Conservation (phyloP, 768 basidiomycete genomes). For the Trametes punicea region DNA sequence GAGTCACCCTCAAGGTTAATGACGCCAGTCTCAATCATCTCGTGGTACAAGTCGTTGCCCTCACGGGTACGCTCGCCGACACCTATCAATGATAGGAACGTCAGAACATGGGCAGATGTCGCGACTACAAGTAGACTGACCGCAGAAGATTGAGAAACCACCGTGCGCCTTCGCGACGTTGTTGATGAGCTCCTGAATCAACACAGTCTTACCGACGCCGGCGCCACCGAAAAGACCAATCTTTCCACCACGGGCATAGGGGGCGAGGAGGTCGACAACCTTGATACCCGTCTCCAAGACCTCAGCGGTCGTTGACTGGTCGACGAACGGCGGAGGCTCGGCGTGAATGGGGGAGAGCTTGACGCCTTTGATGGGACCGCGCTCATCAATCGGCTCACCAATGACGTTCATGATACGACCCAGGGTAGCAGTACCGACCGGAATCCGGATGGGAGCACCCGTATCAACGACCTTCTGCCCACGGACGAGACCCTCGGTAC, state of each 20-base stretch:
- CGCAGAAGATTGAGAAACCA: slow-evolving; percentile 99
- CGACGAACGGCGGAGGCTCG: slow-evolving; percentile 95
- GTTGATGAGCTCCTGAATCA: slow-evolving; percentile 99
- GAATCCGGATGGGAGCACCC: slow-evolving; percentile 93
- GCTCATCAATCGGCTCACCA: slow-evolving; percentile 99
- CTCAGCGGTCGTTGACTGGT: slow-evolving; percentile 98
- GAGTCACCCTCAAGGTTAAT: slow-evolving; percentile 99
- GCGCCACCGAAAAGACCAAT: slow-evolving; percentile 99
- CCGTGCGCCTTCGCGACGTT: slow-evolving; percentile 99
- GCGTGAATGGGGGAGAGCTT: slow-evolving; percentile 93
- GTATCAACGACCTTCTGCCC: slow-evolving; percentile 97
- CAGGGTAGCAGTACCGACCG: slow-evolving; percentile 90
- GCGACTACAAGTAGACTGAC: slow-evolving; percentile 39
- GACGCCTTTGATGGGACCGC: slow-evolving; percentile 97
- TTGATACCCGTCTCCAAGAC: slow-evolving; percentile 99
- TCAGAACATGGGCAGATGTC: neutral
- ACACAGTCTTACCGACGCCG: slow-evolving; percentile 99
- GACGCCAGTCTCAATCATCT: slow-evolving; percentile 99
- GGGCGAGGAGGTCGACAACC: slow-evolving; percentile 98
- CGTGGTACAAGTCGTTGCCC: slow-evolving; percentile 99
- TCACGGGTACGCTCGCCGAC: slow-evolving; percentile 99
- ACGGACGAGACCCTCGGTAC: slow-evolving; percentile 99
- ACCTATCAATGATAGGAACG: slow-evolving; percentile 41
- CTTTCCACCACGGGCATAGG: slow-evolving; percentile 99
- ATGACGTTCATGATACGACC: slow-evolving; percentile 99